phyloP scores from a whole-genome alignment of 768 basidiomycete genomes.

The Leucocoprinus leucothites region DNA sequence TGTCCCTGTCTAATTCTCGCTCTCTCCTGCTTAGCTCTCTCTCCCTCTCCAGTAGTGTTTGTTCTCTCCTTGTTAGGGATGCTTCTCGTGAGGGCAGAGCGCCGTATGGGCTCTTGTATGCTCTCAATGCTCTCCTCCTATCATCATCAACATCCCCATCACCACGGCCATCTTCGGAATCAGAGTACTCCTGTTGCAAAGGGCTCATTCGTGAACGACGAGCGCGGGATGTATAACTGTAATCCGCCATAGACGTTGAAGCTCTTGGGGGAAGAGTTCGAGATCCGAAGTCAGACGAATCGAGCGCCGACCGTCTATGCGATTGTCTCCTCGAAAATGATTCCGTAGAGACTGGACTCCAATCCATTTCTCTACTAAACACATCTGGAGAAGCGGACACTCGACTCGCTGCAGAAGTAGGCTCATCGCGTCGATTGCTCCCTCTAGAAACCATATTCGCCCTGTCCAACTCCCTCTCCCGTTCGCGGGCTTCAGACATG shows the following conservation, averaged over 20 bases:
- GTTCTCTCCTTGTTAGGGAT: conserved; percentile 12
- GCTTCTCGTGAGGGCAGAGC: conserved; percentile 22
- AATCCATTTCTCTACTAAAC: conserved; percentile 20
- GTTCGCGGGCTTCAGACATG: too few relatives aligned
- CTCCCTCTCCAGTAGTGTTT: conserved; percentile 12
- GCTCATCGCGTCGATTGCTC: conserved; percentile 1
- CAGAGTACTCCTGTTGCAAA: not conserved
- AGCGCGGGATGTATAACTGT: conserved; percentile 29
- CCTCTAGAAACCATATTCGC: not conserved
- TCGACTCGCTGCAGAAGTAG: too few relatives aligned
- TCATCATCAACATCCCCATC: conserved; percentile 5
- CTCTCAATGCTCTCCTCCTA: conserved; percentile 22
- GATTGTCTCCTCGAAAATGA: conserved; percentile 17
- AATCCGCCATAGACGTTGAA: conserved; percentile 55
- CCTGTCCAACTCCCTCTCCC: not conserved
- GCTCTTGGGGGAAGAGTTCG: conserved; percentile 33
- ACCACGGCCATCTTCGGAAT: conserved; percentile 20
- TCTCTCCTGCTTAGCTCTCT: conserved; percentile 13
- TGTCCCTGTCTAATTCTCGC: conserved; percentile 16
- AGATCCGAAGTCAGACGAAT: conserved; percentile 17
- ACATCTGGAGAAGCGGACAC: not conserved
- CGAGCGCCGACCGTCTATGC: conserved; percentile 12
- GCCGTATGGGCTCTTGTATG: conserved; percentile 39
- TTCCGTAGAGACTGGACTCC: conserved; percentile 33
- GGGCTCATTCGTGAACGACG: not conserved